These are phyloP conservation scores for Colletotrichum filicis DNA, from an alignment of 2,329 filamentous ascomycete species.

Conservation along the genomic window DNA sequence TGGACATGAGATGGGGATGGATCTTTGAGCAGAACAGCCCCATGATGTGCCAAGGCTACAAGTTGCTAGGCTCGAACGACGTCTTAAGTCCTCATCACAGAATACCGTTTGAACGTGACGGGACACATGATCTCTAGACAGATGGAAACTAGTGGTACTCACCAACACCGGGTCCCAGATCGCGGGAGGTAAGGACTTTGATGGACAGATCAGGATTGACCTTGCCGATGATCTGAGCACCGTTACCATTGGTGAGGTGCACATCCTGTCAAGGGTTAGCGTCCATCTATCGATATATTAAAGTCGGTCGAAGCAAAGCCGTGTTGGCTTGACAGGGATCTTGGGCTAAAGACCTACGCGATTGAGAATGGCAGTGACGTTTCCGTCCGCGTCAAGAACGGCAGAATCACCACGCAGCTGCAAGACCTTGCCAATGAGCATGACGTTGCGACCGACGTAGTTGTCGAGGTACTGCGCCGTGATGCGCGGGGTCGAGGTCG, in stretches of 20 bases:
- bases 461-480: slow-evolving; percentile 81
- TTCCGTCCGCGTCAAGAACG: slow-evolving; percentile 82
- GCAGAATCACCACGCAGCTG: slow-evolving; percentile 85
- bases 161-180: slow-evolving; percentile 78
- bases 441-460: slow-evolving; percentile 81
- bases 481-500: slow-evolving; percentile 81
- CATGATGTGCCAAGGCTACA: not conserved
- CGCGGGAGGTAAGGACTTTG: slow-evolving; percentile 75
- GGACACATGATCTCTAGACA: not conserved
- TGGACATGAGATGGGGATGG: not conserved
- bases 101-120: not conserved
- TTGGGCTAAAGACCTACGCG: slow-evolving; percentile 63
- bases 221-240: slow-evolving; percentile 82
- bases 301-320: not conserved
- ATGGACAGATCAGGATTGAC: slow-evolving; percentile 79
- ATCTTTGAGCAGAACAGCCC: not conserved
- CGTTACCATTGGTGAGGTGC: slow-evolving; percentile 76
- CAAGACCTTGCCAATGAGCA: slow-evolving; percentile 85
- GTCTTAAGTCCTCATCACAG: not conserved
- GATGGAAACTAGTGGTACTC: slow-evolving; percentile 47
- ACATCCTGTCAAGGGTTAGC: slow-evolving; percentile 65
- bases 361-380: slow-evolving; percentile 79
- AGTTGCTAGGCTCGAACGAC: too few relatives aligned
- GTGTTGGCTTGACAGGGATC: not conserved
- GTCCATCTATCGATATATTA: not conserved